phyloP scores from a whole-genome alignment of 2,329 filamentous ascomycete species.

The Trichoderma simmonsii region DNA sequence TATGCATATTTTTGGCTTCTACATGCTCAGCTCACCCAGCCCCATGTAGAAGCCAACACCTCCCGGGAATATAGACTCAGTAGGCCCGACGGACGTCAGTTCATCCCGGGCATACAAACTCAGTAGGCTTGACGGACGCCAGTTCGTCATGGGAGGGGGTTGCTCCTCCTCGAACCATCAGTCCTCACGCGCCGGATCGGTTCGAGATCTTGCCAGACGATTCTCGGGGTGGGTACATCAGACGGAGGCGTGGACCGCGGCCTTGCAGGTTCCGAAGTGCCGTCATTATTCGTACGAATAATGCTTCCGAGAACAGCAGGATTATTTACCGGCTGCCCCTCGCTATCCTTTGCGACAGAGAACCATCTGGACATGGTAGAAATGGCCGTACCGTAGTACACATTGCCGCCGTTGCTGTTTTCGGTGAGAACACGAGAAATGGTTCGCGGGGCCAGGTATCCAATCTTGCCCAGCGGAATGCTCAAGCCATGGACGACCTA shows the following conservation, averaged over 20 bases:
- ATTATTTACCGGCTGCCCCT: neutral
- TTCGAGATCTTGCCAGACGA: neutral
- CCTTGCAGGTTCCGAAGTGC: neutral
- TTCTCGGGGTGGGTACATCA: too few relatives aligned
- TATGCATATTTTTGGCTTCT: neutral
- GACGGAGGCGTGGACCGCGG: neutral
- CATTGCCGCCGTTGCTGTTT: conserved; percentile 19
- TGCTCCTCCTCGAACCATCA: neutral
- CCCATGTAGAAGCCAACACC: neutral
- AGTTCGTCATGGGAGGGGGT: neutral
- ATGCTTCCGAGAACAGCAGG: neutral
- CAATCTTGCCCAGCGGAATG: conserved; percentile 71
- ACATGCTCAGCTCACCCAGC: neutral
- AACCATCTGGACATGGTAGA: conserved; percentile 34
- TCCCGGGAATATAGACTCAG: neutral
- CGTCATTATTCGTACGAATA: neutral
- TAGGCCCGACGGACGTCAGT: neutral
- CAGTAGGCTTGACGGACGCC: neutral
- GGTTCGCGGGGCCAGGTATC: conserved; percentile 60
- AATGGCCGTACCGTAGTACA: neutral
- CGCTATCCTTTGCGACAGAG: conserved; percentile 60
- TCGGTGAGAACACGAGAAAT: conserved; percentile 39
- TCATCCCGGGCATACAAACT: neutral
- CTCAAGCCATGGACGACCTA: conserved; percentile 74
- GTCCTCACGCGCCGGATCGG: neutral